Percentiles rank a stretch among this genome's conserved stretches.
Evolutionary conservation across 805 yeast species (phyloP).

Genomic region (Debaryomyces prosopidis): DNA sequence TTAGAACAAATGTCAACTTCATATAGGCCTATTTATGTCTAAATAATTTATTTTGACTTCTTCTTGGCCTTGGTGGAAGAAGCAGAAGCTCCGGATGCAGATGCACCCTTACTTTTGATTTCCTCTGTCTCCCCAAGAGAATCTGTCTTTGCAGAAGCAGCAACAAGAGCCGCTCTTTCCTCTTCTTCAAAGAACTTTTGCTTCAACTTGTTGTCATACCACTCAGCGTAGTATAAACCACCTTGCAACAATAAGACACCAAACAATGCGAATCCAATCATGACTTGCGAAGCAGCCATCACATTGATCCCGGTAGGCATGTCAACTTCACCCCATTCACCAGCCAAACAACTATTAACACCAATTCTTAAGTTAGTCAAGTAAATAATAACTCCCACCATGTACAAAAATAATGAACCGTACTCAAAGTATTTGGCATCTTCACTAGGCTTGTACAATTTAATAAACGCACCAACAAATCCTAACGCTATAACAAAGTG

Average conservation of each 20-base stretch:
- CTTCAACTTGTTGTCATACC: constrained; percentile 47
- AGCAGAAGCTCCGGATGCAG: constrained; percentile 1
- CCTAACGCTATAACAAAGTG: constrained; percentile 67
- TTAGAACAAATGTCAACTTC: no score
- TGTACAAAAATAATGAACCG: constrained; percentile 73
- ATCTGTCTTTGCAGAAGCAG: constrained; percentile 3
- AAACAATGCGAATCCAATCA: constrained; percentile 65
- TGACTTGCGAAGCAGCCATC: constrained; percentile 83
- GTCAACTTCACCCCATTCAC: constrained; percentile 94
- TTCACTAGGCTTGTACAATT: constrained; percentile 83
- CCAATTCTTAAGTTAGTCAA: constrained; percentile 87
- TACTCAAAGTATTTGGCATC: constrained; percentile 89
- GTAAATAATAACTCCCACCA: constrained; percentile 75
- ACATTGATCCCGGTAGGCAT: constrained; percentile 84
- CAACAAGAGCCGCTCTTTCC: constrained; percentile 19
- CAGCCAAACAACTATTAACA: constrained; percentile 61
- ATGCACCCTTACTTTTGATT: constrained; percentile 6
- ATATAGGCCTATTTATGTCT: not conserved
- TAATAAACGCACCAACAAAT: constrained; percentile 68
- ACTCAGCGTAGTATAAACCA: constrained; percentile 85
- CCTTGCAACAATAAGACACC: constrained; percentile 86
- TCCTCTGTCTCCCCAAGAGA: constrained; percentile 6
- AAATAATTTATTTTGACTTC: constrained; percentile 1
- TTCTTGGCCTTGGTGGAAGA: constrained; percentile 17
- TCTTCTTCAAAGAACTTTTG: constrained; percentile 31